These are phyloP conservation scores for Trichoderma sp. DNA, from an alignment of 2,329 filamentous ascomycete species.

Conservation along the genomic window DNA sequence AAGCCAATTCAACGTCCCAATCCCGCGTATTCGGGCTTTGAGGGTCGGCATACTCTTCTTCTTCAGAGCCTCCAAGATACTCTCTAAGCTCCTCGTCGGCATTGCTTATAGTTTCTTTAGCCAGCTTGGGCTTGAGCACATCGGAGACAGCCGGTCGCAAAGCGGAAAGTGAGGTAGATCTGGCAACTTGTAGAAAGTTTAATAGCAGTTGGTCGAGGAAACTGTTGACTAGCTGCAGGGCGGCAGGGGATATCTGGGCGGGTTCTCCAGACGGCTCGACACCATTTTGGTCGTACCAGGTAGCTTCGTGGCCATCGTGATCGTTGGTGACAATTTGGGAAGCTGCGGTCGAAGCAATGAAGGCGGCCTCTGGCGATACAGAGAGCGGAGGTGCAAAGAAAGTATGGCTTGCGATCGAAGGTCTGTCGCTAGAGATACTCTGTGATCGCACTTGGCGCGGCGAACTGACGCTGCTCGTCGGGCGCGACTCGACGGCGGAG, in stretches of 20 bases:
- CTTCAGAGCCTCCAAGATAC: conserved; percentile 76
- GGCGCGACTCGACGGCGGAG: conserved; percentile 33
- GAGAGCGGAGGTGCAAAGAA: conserved; percentile 66
- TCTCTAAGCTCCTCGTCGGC: conserved; percentile 87
- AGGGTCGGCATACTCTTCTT: conserved; percentile 67
- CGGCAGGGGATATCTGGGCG: conserved; percentile 70
- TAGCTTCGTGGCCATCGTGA: conserved; percentile 71
- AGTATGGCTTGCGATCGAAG: conserved; percentile 60
- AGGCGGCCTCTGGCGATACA: conserved; percentile 77
- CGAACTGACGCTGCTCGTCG: conserved; percentile 38
- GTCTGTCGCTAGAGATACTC: conserved; percentile 71
- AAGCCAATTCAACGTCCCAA: conserved; percentile 90
- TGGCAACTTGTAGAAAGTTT: conserved; percentile 79
- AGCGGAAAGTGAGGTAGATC: conserved; percentile 72
- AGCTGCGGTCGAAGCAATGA: conserved; percentile 84
- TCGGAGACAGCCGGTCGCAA: conserved; percentile 83
- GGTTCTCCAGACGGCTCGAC: conserved; percentile 66
- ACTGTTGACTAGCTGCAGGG: conserved; percentile 79
- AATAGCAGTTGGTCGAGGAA: conserved; percentile 94
- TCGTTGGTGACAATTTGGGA: conserved; percentile 90
- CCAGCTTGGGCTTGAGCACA: conserved; percentile 85
- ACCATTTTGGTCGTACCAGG: conserved; percentile 69
- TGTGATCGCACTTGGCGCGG: conserved; percentile 46
- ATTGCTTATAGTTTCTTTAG: conserved; percentile 77
- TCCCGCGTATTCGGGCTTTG: conserved; percentile 53